phyloP scores from a whole-genome alignment of 192 early-diverging fungal species.

The Backusella circina region DNA sequence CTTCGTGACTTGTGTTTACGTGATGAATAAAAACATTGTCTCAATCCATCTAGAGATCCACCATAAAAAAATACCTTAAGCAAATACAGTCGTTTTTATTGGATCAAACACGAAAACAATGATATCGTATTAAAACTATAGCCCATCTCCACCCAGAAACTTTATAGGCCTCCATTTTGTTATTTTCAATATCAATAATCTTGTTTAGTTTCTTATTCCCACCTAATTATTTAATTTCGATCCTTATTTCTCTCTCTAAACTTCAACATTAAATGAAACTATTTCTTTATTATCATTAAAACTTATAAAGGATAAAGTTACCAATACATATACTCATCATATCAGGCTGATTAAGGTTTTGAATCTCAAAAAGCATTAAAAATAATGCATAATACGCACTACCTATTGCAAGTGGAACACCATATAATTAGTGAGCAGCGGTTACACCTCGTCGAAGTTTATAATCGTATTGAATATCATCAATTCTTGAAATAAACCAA shows the following conservation, averaged over 20 bases:
- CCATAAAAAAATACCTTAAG: no score
- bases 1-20: no score
- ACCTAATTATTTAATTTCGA: not conserved
- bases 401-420: constrained; percentile 85
- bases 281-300: not conserved
- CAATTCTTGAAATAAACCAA: constrained; percentile 70
- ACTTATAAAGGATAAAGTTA: not conserved
- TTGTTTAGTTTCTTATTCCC: not conserved
- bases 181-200: not conserved
- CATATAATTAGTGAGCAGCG: constrained; percentile 93
- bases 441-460: constrained; percentile 77
- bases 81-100: no score
- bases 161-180: no score
- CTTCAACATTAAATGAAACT: not conserved
- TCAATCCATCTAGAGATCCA: no score
- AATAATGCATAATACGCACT: constrained; percentile 97
- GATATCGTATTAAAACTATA: no score
- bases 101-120: no score
- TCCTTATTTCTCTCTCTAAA: not conserved
- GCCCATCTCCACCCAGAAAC: no score
- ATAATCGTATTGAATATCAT: constrained; percentile 92
- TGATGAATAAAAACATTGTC: no score
- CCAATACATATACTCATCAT: constrained; percentile 76
- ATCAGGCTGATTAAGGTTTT: constrained; percentile 54
- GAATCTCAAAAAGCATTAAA: constrained; percentile 70